Conservation (phyloP, 257 asterid genomes). For the Solanum pennellii region DNA sequence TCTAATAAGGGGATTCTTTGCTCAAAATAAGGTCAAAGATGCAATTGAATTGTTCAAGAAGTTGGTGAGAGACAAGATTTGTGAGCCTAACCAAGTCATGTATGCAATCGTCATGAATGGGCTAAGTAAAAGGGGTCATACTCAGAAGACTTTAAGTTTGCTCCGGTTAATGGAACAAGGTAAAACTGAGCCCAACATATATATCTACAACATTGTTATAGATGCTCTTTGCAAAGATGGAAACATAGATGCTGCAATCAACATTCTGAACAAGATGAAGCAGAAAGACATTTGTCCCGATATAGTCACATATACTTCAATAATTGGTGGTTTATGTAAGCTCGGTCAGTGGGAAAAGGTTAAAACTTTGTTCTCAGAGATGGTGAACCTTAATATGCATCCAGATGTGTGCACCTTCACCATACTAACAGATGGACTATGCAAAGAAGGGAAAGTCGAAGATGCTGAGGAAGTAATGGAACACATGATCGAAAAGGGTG, state of each 20-base stretch:
- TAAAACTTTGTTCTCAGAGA: background rate
- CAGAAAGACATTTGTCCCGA: fast-evolving
- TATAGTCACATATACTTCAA: background rate
- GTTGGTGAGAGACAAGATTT: background rate
- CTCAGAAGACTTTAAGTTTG: background rate
- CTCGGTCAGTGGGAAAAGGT: background rate
- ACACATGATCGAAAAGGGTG: background rate
- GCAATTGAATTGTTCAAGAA: background rate
- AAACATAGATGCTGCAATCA: background rate
- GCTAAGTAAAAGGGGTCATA: background rate
- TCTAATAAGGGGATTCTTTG: fast-evolving
- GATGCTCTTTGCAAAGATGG: background rate
- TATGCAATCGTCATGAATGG: background rate
- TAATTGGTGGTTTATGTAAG: background rate
- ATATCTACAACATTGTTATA: background rate
- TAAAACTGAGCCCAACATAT: background rate
- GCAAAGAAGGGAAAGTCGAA: background rate
- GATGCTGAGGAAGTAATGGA: background rate
- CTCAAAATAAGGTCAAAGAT: background rate
- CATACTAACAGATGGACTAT: background rate
- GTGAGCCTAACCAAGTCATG: fast-evolving
- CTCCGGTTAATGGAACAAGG: background rate
- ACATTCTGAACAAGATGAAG: background rate
- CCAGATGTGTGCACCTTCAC: background rate
- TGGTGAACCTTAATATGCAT: background rate